Percentiles rank a stretch among this genome's conserved stretches.
Conservation (phyloP, 2,329 filamentous ascomycete species). For the Cytospora paraplurivora region DNA sequence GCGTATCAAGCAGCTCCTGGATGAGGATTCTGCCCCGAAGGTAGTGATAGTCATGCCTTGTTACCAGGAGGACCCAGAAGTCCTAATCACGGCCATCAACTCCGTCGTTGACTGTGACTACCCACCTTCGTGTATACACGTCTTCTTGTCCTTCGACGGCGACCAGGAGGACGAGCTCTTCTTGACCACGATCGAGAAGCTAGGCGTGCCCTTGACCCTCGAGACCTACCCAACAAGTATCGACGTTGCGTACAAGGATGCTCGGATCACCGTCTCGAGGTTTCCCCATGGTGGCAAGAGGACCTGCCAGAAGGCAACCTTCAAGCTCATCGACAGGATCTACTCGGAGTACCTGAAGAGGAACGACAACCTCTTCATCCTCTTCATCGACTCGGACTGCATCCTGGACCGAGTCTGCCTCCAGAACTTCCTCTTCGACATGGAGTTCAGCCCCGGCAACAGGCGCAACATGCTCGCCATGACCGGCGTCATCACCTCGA, state of each 20-base stretch:
- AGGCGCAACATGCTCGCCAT: conserved; percentile 92
- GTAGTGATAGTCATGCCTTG: conserved; percentile 96
- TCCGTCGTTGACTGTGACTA: conserved; percentile 95
- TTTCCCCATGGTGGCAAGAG: conserved; percentile 94
- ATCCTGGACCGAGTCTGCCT: conserved; percentile 89
- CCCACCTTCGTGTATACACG: conserved; percentile 85
- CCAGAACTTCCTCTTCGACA: conserved; percentile 98
- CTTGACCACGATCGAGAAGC: conserved; percentile 78
- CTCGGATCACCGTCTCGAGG: conserved; percentile 85
- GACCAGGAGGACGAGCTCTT: conserved; percentile 88
- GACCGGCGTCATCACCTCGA: conserved; percentile 96
- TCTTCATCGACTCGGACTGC: conserved; percentile 98
- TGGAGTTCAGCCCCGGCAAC: conserved; percentile 94
- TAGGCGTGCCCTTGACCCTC: conserved; percentile 77
- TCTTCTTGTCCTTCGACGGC: conserved; percentile 94
- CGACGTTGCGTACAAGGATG: conserved; percentile 80
- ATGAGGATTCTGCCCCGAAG: conserved; percentile 86
- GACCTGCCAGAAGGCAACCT: conserved; percentile 90
- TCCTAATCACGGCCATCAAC: conserved; percentile 83
- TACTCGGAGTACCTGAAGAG: conserved; percentile 83
- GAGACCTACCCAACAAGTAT: conserved; percentile 86
- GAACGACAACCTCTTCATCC: conserved; percentile 90
- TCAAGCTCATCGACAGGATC: conserved; percentile 89
- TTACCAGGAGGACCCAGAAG: conserved; percentile 85
- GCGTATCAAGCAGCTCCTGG: conserved; percentile 79